Percentiles rank a stretch among this genome's conserved stretches.
Conservation (phyloP, 495 filamentous ascomycete genomes). For the Copromyces sp. region DNA sequence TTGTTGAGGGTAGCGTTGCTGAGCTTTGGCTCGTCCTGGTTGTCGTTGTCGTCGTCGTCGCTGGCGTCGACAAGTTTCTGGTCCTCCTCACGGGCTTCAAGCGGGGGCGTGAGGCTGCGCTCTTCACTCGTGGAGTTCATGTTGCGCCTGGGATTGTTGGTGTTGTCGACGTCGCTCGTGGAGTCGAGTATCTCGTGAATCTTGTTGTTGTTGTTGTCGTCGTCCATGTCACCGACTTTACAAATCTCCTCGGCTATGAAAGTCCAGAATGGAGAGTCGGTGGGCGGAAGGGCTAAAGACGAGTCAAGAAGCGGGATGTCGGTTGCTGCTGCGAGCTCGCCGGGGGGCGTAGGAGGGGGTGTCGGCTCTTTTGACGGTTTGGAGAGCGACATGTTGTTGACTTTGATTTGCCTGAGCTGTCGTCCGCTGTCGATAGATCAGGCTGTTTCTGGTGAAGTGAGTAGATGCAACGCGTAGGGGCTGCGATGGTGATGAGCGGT, state of each 20-base stretch:
- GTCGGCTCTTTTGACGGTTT: neutral
- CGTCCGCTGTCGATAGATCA: neutral
- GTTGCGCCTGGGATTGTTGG: neutral
- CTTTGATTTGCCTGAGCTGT: neutral
- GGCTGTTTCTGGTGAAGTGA: neutral
- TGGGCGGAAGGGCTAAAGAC: neutral
- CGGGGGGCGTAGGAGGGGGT: neutral
- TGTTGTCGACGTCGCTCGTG: neutral
- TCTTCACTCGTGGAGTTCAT: neutral
- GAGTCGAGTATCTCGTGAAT: neutral
- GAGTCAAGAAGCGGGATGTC: neutral
- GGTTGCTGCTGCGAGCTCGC: neutral
- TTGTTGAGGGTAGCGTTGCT: neutral
- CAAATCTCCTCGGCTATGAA: neutral
- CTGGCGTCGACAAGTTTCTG: neutral
- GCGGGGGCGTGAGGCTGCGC: neutral
- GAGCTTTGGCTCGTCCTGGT: rapidly evolving
- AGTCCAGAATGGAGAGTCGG: neutral
- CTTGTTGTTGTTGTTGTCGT: neutral
- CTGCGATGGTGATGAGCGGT: neutral
- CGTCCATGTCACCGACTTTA: neutral
- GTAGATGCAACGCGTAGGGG: neutral
- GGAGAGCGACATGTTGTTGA: neutral
- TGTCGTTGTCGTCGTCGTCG: neutral
- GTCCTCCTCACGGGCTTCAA: neutral